phyloP scores from a whole-genome alignment of 1,284 basidiomycete species.

The Naganishia sp. region DNA sequence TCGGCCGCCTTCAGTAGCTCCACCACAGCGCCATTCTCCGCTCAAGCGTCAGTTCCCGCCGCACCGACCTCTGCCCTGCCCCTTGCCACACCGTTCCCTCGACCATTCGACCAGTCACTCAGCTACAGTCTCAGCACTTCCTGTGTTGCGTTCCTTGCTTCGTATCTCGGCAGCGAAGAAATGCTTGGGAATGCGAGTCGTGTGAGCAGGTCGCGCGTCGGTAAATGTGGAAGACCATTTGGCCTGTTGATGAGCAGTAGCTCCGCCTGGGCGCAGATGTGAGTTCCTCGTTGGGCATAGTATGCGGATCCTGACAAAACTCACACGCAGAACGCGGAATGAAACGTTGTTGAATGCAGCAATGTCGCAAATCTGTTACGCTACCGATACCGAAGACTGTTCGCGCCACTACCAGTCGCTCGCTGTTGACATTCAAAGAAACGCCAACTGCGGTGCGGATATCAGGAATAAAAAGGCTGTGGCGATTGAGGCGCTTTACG shows the following conservation, averaged over 20 bases:
- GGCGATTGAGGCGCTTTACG: slow-evolving; percentile 36
- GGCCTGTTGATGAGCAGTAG: slow-evolving; percentile 31
- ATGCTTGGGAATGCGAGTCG: slow-evolving; percentile 7
- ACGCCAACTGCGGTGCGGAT: slow-evolving; percentile 45
- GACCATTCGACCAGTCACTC: slow-evolving; percentile 31
- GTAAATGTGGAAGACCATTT: slow-evolving; percentile 21
- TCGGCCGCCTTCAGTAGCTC: not conserved
- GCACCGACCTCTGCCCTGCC: slow-evolving; percentile 9
- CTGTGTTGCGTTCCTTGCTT: slow-evolving; percentile 31
- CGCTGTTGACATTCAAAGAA: slow-evolving; percentile 36
- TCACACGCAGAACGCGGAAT: slow-evolving; percentile 3
- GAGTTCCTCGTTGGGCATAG: slow-evolving; percentile 10
- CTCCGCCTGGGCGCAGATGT: slow-evolving; percentile 30
- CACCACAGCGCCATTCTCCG: not conserved
- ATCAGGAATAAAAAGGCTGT: slow-evolving; percentile 36
- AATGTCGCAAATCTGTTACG: slow-evolving; percentile 33
- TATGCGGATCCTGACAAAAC: not conserved
- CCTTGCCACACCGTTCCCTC: slow-evolving; percentile 15
- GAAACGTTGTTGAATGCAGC: slow-evolving; percentile 23
- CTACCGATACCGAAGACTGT: slow-evolving; percentile 36
- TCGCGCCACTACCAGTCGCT: slow-evolving; percentile 39
- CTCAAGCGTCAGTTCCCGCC: not conserved
- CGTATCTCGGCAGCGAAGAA: slow-evolving; percentile 25
- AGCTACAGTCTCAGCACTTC: slow-evolving; percentile 28
- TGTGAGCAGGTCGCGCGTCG: not conserved